A percentile compares a stretch with the other conserved stretches of the same genome.
Conservation (phyloP, 2,329 filamentous ascomycete genomes). For the Chaetomium olivaceum region DNA sequence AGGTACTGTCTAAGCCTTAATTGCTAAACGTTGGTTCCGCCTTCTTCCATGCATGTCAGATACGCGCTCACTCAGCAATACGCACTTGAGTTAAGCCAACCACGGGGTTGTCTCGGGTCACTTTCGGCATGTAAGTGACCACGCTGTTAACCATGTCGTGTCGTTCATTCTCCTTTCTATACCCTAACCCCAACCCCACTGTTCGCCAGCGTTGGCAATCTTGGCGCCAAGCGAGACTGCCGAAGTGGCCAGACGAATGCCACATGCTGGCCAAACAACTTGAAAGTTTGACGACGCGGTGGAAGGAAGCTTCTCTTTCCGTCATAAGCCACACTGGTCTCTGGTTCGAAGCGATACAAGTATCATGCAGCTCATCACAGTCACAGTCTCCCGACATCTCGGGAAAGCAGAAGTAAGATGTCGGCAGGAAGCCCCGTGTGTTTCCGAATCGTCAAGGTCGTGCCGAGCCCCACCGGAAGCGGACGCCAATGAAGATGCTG, state of each 20-base stretch:
- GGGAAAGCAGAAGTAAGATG: not conserved
- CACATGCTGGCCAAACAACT: not conserved
- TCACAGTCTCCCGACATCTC: too few species aligned
- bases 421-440: conserved; percentile 1
- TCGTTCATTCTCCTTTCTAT: not conserved
- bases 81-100: not conserved
- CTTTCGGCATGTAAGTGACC: not conserved
- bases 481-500: not conserved
- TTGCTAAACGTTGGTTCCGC: not conserved
- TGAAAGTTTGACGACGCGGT: not conserved
- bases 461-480: conserved; percentile 9
- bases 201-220: not conserved
- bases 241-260: not conserved
- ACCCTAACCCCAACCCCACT: not conserved
- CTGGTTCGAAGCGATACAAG: not conserved
- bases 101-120: not conserved
- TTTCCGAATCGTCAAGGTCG: conserved; percentile 3
- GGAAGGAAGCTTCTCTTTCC: not conserved
- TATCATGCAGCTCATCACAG: not conserved
- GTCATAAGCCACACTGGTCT: not conserved
- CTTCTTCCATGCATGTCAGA: not conserved
- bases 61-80: not conserved
- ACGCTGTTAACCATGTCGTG: not conserved
- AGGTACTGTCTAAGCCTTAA: not conserved
- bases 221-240: not conserved